Conservation (phyloP, 2,329 filamentous ascomycete genomes). For the Trichoderma polysporum region DNA sequence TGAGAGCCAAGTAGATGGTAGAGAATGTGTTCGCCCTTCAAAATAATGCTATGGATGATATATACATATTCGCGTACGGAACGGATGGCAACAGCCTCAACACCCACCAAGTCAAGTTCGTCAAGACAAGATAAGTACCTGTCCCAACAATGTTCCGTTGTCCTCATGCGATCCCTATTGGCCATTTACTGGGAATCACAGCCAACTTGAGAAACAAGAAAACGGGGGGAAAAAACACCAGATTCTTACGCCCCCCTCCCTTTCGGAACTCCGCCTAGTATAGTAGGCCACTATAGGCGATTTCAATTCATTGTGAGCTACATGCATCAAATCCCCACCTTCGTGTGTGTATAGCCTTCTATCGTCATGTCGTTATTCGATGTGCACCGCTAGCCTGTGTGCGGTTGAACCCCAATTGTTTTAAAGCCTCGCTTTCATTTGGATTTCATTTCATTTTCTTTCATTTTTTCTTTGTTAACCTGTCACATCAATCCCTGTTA, state of each 20-base stretch:
- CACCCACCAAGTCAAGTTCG: neutral
- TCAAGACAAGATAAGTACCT: neutral
- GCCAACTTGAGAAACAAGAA: neutral
- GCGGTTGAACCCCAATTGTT: neutral
- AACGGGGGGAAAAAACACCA: neutral
- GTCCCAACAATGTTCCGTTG: too few species aligned
- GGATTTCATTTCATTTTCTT: neutral
- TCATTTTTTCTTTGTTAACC: neutral
- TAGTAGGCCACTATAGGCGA: neutral
- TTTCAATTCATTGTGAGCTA: constrained; percentile 10
- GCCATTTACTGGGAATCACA: neutral
- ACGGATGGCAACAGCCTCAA: neutral
- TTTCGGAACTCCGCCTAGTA: neutral
- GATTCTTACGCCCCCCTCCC: neutral
- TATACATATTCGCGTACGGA: neutral
- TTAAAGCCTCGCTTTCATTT: neutral
- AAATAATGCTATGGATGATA: neutral
- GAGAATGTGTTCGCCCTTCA: neutral
- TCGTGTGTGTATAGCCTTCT: constrained; percentile 11
- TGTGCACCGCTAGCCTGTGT: neutral
- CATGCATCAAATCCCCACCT: neutral
- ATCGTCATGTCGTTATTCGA: constrained; percentile 13
- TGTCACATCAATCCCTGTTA: neutral
- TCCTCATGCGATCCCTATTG: neutral
- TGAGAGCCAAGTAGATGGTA: neutral